These are phyloP conservation scores for Cardamine chenopodiifolia DNA, from an alignment of 345 rosid genomes.

Conservation along the genomic window DNA sequence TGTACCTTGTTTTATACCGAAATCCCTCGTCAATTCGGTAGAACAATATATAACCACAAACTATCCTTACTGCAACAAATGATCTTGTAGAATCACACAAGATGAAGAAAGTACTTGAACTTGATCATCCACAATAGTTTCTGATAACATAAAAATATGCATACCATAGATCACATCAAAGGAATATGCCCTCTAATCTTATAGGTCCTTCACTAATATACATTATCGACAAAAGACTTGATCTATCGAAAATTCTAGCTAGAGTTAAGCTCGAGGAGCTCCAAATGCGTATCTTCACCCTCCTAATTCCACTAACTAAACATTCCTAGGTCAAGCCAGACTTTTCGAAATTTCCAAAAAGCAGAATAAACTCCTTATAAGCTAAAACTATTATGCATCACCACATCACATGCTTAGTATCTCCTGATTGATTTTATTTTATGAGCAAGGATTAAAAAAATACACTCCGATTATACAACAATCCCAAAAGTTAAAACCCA, in stretches of 20 bases:
- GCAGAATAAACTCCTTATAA: not conserved
- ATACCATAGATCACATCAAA: not conserved
- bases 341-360: not conserved
- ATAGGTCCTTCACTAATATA: not conserved
- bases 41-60: not conserved
- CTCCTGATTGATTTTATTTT: not conserved
- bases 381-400: not conserved
- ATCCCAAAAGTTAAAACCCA: not conserved
- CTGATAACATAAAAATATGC: not conserved
- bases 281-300: not conserved
- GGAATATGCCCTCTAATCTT: not conserved
- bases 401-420: not conserved
- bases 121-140: constrained; percentile 1
- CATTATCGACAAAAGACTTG: not conserved
- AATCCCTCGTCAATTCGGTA: not conserved
- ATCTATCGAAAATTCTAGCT: not conserved
- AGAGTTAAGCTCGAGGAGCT: not conserved
- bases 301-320: not conserved
- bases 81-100: constrained; percentile 11
- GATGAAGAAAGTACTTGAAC: not conserved
- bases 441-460: not conserved
- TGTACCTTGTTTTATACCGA: constrained; percentile 8
- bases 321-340: not conserved
- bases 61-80: not conserved
- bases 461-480: constrained; percentile 13